Evolutionary conservation across 495 filamentous ascomycete genomes (phyloP), one percentile per base, ranked within the genome.

Genomic region (Geoglossum glabrum): DNA sequence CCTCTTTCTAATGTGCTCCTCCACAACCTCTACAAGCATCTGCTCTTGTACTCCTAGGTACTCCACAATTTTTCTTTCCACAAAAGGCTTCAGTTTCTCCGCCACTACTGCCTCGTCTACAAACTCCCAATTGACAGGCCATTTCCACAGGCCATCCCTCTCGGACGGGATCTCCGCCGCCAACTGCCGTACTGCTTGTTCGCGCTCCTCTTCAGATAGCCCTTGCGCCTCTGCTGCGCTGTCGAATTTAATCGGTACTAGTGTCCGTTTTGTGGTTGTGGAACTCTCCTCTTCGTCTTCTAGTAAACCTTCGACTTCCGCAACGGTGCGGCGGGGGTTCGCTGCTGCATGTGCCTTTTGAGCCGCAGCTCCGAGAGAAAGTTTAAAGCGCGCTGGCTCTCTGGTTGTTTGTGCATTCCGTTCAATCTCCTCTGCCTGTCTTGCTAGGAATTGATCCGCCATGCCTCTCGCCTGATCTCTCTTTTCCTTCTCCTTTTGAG

Each of bases 51-150:
- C 86, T 56, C 92, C 92, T 43, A 99, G 74, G 65, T 88, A 93
- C 67, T 97, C 93, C 59, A 97, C 81, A 57, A 97, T 86, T 76
- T 95, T 97, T 79, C 95, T 95, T 74, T 94, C 90, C 55, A 96
- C 87, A 69, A 95, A 97, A 15, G 90, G 88, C 66, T 83, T 82
- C 64, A 99, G 78, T 69, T 96, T 88, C 62, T 95, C 86, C 62
- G 76, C 78, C 60, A 97, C 79, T 23, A 93, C 77, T 15, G 76
- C 79, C 47, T 90, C 84, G 67, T 95, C 88, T 61, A 99, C 79
- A 73, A 84, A 90, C 31, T 95, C 85, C 90, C 90, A 99, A 61
- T 90, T 85, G 70, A 99, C 79, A 31, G 82, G 75, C 87, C 87
- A 97, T 6, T 79, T 79, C 86, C 90, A 99, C 25, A 99, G 74